These are phyloP conservation scores for Cladosporium sp. DNA, from an alignment of 2,329 filamentous ascomycete species.

Conservation along the genomic window DNA sequence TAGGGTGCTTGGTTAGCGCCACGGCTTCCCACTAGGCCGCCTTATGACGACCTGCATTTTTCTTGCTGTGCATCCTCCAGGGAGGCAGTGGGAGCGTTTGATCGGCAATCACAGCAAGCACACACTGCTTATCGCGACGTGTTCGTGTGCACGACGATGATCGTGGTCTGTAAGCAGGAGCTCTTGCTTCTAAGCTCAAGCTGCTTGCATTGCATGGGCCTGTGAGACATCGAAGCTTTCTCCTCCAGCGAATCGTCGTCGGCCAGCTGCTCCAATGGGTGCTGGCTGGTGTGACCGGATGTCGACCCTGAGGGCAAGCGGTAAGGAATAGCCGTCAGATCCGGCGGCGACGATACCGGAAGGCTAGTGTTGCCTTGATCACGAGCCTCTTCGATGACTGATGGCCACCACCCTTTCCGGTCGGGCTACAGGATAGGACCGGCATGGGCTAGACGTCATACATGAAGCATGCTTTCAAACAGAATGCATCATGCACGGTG, in stretches of 20 bases:
- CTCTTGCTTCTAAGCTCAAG: slow-evolving; percentile 6
- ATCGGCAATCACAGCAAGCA: background rate
- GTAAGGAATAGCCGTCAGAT: slow-evolving; percentile 2
- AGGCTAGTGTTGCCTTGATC: background rate
- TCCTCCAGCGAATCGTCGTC: background rate
- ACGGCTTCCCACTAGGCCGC: background rate
- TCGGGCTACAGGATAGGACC: background rate
- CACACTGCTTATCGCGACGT: background rate
- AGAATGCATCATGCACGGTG: background rate
- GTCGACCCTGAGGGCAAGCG: background rate
- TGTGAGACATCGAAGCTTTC: slow-evolving; percentile 1
- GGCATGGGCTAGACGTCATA: slow-evolving; percentile 3
- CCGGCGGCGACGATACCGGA: background rate
- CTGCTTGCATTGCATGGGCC: slow-evolving; percentile 2
- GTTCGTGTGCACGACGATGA: background rate
- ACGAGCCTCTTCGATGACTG: slow-evolving; percentile 5
- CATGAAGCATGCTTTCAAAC: background rate
- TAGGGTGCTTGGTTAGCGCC: slow-evolving; percentile 1
- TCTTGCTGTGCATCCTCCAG: background rate
- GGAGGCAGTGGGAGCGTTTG: background rate
- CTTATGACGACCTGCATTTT: slow-evolving; percentile 9
- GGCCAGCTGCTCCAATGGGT: background rate
- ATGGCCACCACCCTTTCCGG: background rate
- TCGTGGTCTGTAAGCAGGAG: slow-evolving; percentile 9
- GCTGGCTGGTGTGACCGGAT: background rate